Percentiles rank a stretch among this genome's conserved stretches.
Conservation (phyloP, 495 filamentous ascomycete species). For the Terfezia claveryi region DNA sequence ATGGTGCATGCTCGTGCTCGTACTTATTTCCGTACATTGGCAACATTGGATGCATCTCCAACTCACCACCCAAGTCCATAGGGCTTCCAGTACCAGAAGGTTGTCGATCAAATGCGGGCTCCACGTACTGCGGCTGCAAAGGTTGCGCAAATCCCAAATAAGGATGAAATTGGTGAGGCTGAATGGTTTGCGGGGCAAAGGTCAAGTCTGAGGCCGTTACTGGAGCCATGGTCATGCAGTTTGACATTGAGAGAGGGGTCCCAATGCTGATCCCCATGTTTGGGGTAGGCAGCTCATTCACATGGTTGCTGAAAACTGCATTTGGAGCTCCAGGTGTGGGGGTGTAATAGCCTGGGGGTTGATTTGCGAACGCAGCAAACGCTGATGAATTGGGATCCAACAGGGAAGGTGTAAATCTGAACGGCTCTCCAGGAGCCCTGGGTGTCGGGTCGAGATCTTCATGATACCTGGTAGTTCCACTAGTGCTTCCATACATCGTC, state of each 20-base stretch:
- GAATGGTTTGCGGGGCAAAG: constrained; percentile 33
- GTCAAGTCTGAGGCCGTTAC: constrained; percentile 31
- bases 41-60: constrained; percentile 40
- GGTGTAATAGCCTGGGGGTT: constrained; percentile 59
- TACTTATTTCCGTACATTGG: constrained; percentile 28
- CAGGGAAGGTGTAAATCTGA: constrained; percentile 69
- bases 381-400: constrained; percentile 66
- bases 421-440: constrained; percentile 47
- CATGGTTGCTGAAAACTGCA: constrained; percentile 58
- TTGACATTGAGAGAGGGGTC: constrained; percentile 67
- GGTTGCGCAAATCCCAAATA: constrained; percentile 50
- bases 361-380: constrained; percentile 55
- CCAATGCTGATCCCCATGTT: constrained; percentile 48
- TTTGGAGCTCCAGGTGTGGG: constrained; percentile 73
- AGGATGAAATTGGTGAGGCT: constrained; percentile 47
- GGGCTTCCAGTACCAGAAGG: constrained; percentile 42
- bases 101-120: constrained; percentile 26
- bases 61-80: constrained; percentile 57
- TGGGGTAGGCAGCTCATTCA: constrained; percentile 80
- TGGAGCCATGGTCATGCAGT: constrained; percentile 30
- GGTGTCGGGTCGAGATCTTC: constrained; percentile 68
- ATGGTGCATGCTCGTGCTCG: constrained; percentile 28
- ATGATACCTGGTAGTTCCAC: constrained; percentile 19
- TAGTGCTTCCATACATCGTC: constrained; percentile 1
- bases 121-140: constrained; percentile 22